Evolutionary conservation across 106 monocot species (phyloP).

Genomic region (Alisma plantagoaquatica): DNA sequence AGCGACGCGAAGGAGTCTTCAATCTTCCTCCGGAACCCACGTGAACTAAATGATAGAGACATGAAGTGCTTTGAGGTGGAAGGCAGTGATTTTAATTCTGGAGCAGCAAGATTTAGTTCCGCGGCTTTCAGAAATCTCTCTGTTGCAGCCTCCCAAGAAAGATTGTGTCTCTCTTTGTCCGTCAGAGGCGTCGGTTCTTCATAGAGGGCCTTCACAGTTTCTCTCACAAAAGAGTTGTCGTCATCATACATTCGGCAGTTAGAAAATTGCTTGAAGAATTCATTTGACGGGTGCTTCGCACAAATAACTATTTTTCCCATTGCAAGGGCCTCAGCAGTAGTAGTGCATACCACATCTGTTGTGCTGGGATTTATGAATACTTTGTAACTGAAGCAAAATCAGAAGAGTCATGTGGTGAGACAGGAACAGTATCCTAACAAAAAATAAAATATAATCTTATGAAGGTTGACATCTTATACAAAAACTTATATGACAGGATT

Average conservation of each 20-base stretch:
- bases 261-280: slow-evolving; percentile 73
- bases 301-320: slow-evolving; percentile 71
- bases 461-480: too few relatives aligned
- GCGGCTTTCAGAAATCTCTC: slow-evolving; percentile 50
- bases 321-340: slow-evolving; percentile 65
- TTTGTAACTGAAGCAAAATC: slow-evolving; percentile 49
- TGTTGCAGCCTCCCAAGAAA: slow-evolving; percentile 79
- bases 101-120: slow-evolving; percentile 10
- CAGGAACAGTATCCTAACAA: not conserved
- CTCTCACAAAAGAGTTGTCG: slow-evolving; percentile 31
- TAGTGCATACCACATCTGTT: slow-evolving; percentile 79
- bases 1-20: slow-evolving; percentile 38
- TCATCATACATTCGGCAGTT: slow-evolving; percentile 41
- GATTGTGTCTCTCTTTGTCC: slow-evolving; percentile 35
- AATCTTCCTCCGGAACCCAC: slow-evolving; percentile 17
- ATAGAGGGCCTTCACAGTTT: slow-evolving; percentile 40
- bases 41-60: slow-evolving; percentile 11
- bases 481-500: too few relatives aligned
- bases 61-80: slow-evolving; percentile 7
- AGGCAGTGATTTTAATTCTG: not conserved
- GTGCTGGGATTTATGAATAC: slow-evolving; percentile 79
- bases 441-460: too few relatives aligned
- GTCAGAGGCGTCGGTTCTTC: slow-evolving; percentile 45
- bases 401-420: slow-evolving; percentile 8
- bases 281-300: slow-evolving; percentile 55